Percentiles rank a stretch among this genome's conserved stretches.
phyloP scores from a whole-genome alignment of 805 yeast species.

The Pichia scutulata region DNA sequence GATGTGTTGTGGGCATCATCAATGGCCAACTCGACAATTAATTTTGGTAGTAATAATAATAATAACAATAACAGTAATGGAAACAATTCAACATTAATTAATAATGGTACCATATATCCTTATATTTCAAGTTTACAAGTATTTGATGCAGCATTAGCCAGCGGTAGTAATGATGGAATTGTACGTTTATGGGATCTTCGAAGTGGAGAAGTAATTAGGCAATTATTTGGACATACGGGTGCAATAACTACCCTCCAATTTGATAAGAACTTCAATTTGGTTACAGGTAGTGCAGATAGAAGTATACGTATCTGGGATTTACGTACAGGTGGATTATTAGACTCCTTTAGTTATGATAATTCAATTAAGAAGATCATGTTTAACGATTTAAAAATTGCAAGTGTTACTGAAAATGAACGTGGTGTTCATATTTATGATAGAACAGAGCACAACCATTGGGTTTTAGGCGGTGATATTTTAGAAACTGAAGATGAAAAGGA shows the following conservation, averaged over 20 bases:
- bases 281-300: slow-evolving; percentile 58
- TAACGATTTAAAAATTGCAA: slow-evolving; percentile 48
- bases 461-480: slow-evolving; percentile 38
- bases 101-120: slow-evolving; percentile 22
- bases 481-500: neutral
- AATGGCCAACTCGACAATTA: slow-evolving; percentile 18
- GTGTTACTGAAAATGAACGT: slow-evolving; percentile 37
- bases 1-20: slow-evolving; percentile 58
- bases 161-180: slow-evolving; percentile 70
- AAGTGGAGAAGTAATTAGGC: slow-evolving; percentile 55
- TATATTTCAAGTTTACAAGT: slow-evolving; percentile 64
- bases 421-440: slow-evolving; percentile 54
- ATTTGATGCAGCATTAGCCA: slow-evolving; percentile 68
- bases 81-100: slow-evolving; percentile 4
- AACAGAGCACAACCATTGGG: slow-evolving; percentile 43
- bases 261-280: slow-evolving; percentile 48
- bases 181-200: slow-evolving; percentile 74
- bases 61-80: slow-evolving; percentile 12
- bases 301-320: slow-evolving; percentile 68
- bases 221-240: slow-evolving; percentile 60
- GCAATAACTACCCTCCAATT: slow-evolving; percentile 63
- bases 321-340: slow-evolving; percentile 54
- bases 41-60: slow-evolving; percentile 1
- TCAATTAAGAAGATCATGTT: slow-evolving; percentile 52
- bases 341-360: slow-evolving; percentile 53